phyloP scores from a whole-genome alignment of 495 filamentous ascomycete genomes.

The Elasticomyces elasticus region DNA sequence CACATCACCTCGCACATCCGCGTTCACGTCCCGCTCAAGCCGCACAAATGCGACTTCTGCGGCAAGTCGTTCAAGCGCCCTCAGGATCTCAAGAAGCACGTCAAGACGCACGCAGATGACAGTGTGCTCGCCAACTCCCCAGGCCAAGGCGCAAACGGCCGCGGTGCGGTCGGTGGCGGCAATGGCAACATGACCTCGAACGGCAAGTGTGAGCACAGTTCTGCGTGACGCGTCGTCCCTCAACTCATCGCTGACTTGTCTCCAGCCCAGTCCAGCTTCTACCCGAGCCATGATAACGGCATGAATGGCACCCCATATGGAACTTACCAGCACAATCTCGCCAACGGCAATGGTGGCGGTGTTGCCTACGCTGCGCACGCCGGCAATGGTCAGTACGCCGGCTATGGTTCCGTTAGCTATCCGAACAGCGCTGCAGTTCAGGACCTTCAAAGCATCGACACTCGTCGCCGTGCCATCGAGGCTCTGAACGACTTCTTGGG shows the following conservation, averaged over 20 bases:
- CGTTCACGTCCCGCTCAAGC: slow-evolving; percentile 94
- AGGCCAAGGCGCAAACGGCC: slow-evolving; percentile 47
- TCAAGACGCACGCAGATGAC: slow-evolving; percentile 99
- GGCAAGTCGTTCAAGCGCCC: slow-evolving; percentile 99
- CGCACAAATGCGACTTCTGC: slow-evolving; percentile 97
- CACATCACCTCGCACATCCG: slow-evolving; percentile 99
- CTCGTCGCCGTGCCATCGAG: slow-evolving; percentile 73
- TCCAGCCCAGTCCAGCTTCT: slow-evolving; percentile 26
- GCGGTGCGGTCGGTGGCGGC: slow-evolving; percentile 37
- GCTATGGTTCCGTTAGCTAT: slow-evolving; percentile 67
- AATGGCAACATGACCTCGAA: slow-evolving; percentile 40
- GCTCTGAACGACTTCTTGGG: slow-evolving; percentile 89
- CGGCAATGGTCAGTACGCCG: slow-evolving; percentile 41
- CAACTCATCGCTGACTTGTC: slow-evolving; percentile 9
- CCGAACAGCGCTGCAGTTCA: slow-evolving; percentile 44
- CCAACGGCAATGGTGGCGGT: slow-evolving; percentile 15
- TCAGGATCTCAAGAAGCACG: slow-evolving; percentile 98
- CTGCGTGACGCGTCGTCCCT: slow-evolving; percentile 5
- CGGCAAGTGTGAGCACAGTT: slow-evolving; percentile 45
- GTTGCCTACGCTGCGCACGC: slow-evolving; percentile 39
- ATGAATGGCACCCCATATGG: slow-evolving; percentile 21
- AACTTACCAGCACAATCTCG: slow-evolving; percentile 13
- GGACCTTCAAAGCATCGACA: slow-evolving; percentile 32
- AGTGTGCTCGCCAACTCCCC: slow-evolving; percentile 76
- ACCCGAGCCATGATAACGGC: slow-evolving; percentile 22